phyloP scores from a whole-genome alignment of 2,329 filamentous ascomycete species.

The Corynespora cassiicola region DNA sequence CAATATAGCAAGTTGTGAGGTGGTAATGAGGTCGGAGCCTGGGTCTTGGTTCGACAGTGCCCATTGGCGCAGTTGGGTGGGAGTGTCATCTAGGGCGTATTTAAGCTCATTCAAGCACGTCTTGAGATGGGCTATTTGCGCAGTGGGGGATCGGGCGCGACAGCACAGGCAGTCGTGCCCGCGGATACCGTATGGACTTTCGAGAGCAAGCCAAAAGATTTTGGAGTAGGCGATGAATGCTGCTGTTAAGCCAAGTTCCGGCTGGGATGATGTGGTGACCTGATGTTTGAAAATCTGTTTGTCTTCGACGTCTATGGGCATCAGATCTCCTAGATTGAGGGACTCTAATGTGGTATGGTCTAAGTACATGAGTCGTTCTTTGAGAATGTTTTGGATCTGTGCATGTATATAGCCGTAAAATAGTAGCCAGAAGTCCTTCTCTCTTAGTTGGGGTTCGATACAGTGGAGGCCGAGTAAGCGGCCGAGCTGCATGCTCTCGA shows the following conservation, averaged over 20 bases:
- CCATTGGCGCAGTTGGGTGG: slow-evolving; percentile 1
- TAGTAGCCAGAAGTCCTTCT: slow-evolving; percentile 9
- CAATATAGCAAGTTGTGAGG: slow-evolving; percentile 4
- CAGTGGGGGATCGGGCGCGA: no score
- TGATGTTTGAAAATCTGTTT: not conserved
- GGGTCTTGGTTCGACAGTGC: no score
- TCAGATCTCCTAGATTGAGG: slow-evolving; percentile 4
- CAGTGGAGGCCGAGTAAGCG: slow-evolving; percentile 9
- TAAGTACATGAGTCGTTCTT: slow-evolving; percentile 10
- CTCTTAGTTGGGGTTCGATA: slow-evolving; percentile 9
- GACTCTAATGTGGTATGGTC: slow-evolving; percentile 4
- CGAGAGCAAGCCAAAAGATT: slow-evolving; percentile 9
- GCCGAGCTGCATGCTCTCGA: slow-evolving; percentile 10
- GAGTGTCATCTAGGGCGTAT: slow-evolving; percentile 1
- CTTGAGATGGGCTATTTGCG: not conserved
- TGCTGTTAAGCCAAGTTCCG: not conserved
- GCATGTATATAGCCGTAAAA: slow-evolving; percentile 11
- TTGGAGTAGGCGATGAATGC: slow-evolving; percentile 8
- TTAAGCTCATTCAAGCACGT: not conserved
- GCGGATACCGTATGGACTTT: not conserved
- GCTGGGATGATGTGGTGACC: not conserved
- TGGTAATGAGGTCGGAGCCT: not conserved
- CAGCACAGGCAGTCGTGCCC: slow-evolving; percentile 5
- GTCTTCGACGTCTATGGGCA: slow-evolving; percentile 7
- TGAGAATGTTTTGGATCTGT: slow-evolving; percentile 9